Evolutionary conservation across 495 filamentous ascomycete genomes (phyloP), one percentile per base, ranked within the genome.

Genomic region (Lentithecium fluviatile): DNA sequence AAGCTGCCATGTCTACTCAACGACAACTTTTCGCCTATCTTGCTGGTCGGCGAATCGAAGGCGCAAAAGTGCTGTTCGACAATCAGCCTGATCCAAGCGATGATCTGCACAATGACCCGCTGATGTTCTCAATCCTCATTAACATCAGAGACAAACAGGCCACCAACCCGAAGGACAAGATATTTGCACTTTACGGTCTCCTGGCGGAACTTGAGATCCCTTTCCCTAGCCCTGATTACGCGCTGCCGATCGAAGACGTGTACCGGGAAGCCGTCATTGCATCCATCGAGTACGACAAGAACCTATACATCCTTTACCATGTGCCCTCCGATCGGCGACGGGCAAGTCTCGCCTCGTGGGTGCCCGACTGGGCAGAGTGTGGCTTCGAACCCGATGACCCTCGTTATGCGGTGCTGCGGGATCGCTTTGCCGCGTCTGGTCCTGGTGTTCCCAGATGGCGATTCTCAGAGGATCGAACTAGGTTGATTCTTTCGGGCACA

Each of bases 211-310:
- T 49, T 20, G 45, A 25, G 25, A 25, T 49, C 17, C 19, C 19
- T 13, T 49, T 49, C 17, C 17, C 45, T 19, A 23, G 15, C 19
- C 45, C 45, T 15, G 45, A 49, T 49, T 49, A 49, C 21, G 13
- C 19, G 24, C 17, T 19, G 45, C 13, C n/a, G 15, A 2, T 49
- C 15, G 45, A 20, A 24, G 3, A 17, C 5, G 25, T 49, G 17
- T 49, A 49, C 25, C 17, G 45, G 7, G 45, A 49, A 25, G 45
- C 45, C 15, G 45, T 49, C 12, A 21, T 49, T 12, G 45, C 19
- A 5, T 49, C 19, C 15, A 20, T 49, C 19, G 25, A 49, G 7
- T 20, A 49, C 45, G 45, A 49, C 45, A 49, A 49, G 45, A 49
- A 25, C 45, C 25, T 49, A 49, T 20, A 49, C 4, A 25, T 49